phyloP scores from a whole-genome alignment of 2,329 filamentous ascomycete genomes.

The Mycosphaerella sp. region DNA sequence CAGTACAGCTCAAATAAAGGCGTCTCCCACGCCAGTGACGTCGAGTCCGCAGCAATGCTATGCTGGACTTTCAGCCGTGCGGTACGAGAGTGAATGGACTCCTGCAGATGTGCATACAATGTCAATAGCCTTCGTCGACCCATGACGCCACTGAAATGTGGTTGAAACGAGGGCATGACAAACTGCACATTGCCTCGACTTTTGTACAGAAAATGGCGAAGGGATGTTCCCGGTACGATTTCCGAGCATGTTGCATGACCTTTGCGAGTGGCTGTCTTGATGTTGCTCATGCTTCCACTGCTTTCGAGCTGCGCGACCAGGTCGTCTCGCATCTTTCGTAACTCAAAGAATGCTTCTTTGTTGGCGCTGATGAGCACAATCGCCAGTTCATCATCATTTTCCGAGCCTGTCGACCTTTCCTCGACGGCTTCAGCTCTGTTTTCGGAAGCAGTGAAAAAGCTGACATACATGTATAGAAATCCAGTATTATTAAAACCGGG shows the following conservation, averaged over 20 bases:
- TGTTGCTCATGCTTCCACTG: conserved; percentile 67
- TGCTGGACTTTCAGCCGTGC: conserved; percentile 83
- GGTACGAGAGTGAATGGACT: conserved; percentile 75
- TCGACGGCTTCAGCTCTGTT: background rate
- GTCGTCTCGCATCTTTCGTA: conserved; percentile 64
- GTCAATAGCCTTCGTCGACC: conserved; percentile 58
- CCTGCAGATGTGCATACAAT: conserved; percentile 78
- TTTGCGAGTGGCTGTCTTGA: conserved; percentile 61
- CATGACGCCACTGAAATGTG: conserved; percentile 52
- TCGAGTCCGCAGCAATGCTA: conserved; percentile 64
- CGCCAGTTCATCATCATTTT: conserved; percentile 61
- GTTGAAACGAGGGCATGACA: conserved; percentile 74
- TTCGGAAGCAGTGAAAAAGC: conserved; percentile 67
- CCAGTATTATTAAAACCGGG: conserved; percentile 96
- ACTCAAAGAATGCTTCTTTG: conserved; percentile 86
- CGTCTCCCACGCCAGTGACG: conserved; percentile 84
- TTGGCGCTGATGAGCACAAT: conserved; percentile 88
- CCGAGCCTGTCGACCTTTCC: conserved; percentile 35
- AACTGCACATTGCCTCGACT: conserved; percentile 93
- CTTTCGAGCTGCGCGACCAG: conserved; percentile 65
- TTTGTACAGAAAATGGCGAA: conserved; percentile 95
- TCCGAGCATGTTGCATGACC: conserved; percentile 68
- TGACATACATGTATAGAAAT: conserved; percentile 99
- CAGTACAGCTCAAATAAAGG: conserved; percentile 91
- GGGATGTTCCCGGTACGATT: conserved; percentile 69